phyloP scores from a whole-genome alignment of 2,329 filamentous ascomycete species.

The Colletotrichum eleusines region DNA sequence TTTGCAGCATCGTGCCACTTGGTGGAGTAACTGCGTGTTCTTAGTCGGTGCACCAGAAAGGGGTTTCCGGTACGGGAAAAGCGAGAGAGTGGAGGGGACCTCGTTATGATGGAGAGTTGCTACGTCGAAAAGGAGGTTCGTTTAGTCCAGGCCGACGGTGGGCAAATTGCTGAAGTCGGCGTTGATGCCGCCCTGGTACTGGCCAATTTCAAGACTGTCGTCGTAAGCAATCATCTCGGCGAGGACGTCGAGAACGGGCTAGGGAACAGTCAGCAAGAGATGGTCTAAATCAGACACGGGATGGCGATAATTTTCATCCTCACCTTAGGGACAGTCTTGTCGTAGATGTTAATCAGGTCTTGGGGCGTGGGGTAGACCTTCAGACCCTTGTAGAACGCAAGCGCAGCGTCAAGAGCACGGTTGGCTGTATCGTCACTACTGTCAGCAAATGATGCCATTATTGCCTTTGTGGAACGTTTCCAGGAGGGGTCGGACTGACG shows the following conservation, averaged over 20 bases:
- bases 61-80: constrained; percentile 9
- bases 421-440: constrained; percentile 19
- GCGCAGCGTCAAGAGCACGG: constrained; percentile 79
- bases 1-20: constrained; percentile 26
- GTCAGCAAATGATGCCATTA: constrained; percentile 19
- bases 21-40: constrained; percentile 24
- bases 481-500: constrained; percentile 67
- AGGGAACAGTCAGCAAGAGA: constrained; percentile 43
- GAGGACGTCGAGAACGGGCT: constrained; percentile 94
- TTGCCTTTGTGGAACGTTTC: constrained; percentile 37
- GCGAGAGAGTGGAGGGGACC: constrained; percentile 30
- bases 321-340: constrained; percentile 98
- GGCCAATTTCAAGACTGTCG: constrained; percentile 73
- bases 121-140: not conserved
- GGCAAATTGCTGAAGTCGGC: constrained; percentile 62
- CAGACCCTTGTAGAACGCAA: constrained; percentile 97
- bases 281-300: not conserved
- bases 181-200: constrained; percentile 48
- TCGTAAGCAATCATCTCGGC: constrained; percentile 99
- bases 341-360: constrained; percentile 96
- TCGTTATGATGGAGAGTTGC: constrained; percentile 15
- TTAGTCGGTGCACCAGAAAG: constrained; percentile 18
- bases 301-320: constrained; percentile 18
- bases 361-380: constrained; percentile 97
- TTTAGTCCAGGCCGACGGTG: constrained; percentile 67